Percentiles rank a stretch among this genome's conserved stretches.
Evolutionary conservation across 768 basidiomycete genomes (phyloP).

Genomic region (Lentinula raphanica): DNA sequence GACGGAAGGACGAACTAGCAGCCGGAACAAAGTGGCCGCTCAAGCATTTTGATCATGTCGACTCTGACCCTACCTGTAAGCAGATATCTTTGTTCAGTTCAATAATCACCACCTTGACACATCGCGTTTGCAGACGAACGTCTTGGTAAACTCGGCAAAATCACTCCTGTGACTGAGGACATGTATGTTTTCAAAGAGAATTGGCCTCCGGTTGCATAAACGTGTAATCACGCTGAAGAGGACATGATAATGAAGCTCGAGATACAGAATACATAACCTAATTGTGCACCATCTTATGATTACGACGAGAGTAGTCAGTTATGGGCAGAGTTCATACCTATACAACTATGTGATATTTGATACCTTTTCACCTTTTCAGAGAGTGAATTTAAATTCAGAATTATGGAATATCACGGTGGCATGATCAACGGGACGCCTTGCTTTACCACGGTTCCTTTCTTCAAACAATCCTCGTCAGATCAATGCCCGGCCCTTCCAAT

Average conservation of each 20-base stretch:
- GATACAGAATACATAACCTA: background rate
- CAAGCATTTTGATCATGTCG: slow-evolving; percentile 71
- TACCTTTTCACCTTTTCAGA: background rate
- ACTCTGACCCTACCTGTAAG: slow-evolving; percentile 70
- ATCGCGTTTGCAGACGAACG: slow-evolving; percentile 47
- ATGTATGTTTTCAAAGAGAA: slow-evolving; percentile 66
- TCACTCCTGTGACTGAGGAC: slow-evolving; percentile 69
- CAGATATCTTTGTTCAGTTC: slow-evolving; percentile 12
- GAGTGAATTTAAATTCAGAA: background rate
- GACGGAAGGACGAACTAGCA: slow-evolving; percentile 74
- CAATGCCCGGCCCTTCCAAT: slow-evolving; percentile 11
- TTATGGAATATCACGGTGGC: background rate
- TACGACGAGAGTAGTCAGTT: background rate
- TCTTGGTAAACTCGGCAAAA: slow-evolving; percentile 58
- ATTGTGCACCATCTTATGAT: background rate
- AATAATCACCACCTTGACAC: background rate
- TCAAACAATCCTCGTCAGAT: background rate
- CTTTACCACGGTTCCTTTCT: slow-evolving; percentile 7
- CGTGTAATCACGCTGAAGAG: too few relatives aligned
- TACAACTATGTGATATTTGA: background rate
- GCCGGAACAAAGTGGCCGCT: slow-evolving; percentile 69
- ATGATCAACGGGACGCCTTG: background rate
- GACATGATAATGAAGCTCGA: background rate
- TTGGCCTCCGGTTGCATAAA: slow-evolving; percentile 29
- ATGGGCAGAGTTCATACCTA: background rate